Conservation (phyloP, 148 eudicot genomes). For the Arbutus unedo region DNA sequence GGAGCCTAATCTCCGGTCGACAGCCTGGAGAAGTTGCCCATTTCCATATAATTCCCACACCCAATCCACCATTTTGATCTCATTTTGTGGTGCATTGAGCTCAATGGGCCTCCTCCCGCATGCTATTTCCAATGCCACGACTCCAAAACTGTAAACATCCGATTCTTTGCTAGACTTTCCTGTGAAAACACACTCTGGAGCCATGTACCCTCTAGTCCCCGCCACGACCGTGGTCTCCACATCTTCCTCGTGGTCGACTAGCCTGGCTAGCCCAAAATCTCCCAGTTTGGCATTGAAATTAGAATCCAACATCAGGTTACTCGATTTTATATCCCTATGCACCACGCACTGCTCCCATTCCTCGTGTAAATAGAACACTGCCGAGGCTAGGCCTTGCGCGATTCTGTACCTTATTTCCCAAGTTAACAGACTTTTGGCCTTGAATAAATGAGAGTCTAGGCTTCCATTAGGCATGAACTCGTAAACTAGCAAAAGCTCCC, state of each 20-base stretch:
- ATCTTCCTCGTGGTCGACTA: slow-evolving; percentile 30
- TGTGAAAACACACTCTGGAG: slow-evolving; percentile 24
- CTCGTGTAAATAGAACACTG: slow-evolving; percentile 27
- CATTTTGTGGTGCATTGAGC: not conserved
- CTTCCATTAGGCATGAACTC: slow-evolving; percentile 25
- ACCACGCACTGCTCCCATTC: slow-evolving; percentile 33
- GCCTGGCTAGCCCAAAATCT: slow-evolving; percentile 37
- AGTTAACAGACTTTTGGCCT: not conserved
- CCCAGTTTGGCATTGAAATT: slow-evolving; percentile 30
- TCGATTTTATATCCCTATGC: slow-evolving; percentile 32
- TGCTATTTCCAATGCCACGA: slow-evolving; percentile 29
- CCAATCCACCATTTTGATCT: slow-evolving; percentile 25
- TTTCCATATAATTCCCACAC: slow-evolving; percentile 33
- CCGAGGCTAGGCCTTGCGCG: slow-evolving; percentile 28
- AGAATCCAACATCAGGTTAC: slow-evolving; percentile 33
- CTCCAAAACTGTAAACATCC: slow-evolving; percentile 28
- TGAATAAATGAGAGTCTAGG: slow-evolving; percentile 23
- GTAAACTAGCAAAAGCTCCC: slow-evolving; percentile 28
- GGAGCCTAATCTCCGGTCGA: slow-evolving; percentile 12
- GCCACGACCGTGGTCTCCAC: slow-evolving; percentile 24
- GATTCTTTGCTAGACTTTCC: slow-evolving; percentile 29
- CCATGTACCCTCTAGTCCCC: slow-evolving; percentile 34
- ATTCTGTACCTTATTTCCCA: slow-evolving; percentile 24
- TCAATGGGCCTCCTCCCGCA: slow-evolving; percentile 26
- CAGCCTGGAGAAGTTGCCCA: slow-evolving; percentile 17